Base-by-base conservation (phyloP, 768 basidiomycete genomes). In the Amanita muscaria region DNA sequence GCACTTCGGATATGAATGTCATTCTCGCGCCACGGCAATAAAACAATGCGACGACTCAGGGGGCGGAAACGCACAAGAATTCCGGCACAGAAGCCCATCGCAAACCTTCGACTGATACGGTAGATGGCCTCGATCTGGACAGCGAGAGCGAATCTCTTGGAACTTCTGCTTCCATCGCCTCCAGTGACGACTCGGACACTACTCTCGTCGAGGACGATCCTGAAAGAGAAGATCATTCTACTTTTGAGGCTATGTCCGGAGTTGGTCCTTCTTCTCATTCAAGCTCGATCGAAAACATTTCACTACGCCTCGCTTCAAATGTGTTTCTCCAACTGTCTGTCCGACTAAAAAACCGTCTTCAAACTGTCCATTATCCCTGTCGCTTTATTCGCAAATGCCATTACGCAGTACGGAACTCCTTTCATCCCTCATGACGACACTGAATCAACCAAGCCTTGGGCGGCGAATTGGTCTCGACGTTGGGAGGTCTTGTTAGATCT, bases 401-500 rank as follows among this genome's bases (percentile, higher is more conserved):
- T 37, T 40, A 9, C 30, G 50, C n/a, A 32, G 41, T 9, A 44
- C 48, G 38, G 27, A 19, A 42, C 22, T 41, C 44, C 25, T 49
- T 19, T 32, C 44, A 50, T 10, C 49, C 33, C 29, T 37, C 53
- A 35, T 47, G 41, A 11, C 11, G 11, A 47, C 37, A n/a, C 36
- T 34, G 32, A 37, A 47, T 42, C 19, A 9, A 24, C 19, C 53
- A 51, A 40, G 51, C 59, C 51, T 19, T 76, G 74, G 76, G 60
- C 67, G 30, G 62, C 64, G 9, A 68, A 64, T 47, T 77, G 75
- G 74, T 72, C 76, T 49, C 64, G 63, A 21, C 73, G 74, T 45
- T 78, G 75, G 73, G 70, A 76, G 46, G 41, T 78, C 36, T 62
- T 80, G 37, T 50, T 70, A 36, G 65, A 69, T 44, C 62, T 78